Conservation (phyloP, 108 stramenopile species). For the Nitzschia putrida region DNA sequence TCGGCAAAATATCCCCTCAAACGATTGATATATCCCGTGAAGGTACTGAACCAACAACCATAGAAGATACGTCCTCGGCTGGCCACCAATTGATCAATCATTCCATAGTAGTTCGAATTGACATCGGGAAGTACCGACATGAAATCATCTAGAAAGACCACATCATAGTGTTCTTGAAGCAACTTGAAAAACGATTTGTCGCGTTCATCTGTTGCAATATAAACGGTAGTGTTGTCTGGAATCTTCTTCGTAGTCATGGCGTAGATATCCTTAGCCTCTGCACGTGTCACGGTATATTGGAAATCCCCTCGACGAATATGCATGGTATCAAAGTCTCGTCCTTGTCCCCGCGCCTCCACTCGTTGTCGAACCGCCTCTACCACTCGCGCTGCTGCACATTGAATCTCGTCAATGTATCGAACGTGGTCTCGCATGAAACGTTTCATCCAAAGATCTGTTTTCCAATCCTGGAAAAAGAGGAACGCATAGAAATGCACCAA, state of each 20-base stretch:
- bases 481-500: constrained; percentile 92
- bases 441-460: constrained; percentile 70
- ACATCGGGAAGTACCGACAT: constrained; percentile 41
- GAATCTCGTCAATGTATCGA: constrained; percentile 87
- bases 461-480: constrained; percentile 90
- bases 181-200: constrained; percentile 81
- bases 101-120: constrained; percentile 56
- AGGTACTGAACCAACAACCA: constrained; percentile 75
- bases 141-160: constrained; percentile 85
- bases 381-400: constrained; percentile 89
- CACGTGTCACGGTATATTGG: constrained; percentile 72
- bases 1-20: constrained; percentile 75
- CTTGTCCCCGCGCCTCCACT: constrained; percentile 25
- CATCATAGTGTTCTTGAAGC: constrained; percentile 62
- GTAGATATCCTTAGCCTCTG: constrained; percentile 59
- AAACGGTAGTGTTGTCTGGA: constrained; percentile 57
- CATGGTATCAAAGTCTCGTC: constrained; percentile 68
- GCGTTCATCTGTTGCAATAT: constrained; percentile 86
- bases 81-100: constrained; percentile 85
- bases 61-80: constrained; percentile 71
- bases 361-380: constrained; percentile 72
- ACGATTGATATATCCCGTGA: constrained; percentile 83
- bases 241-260: constrained; percentile 50
- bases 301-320: constrained; percentile 87
- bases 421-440: constrained; percentile 89